Evolutionary conservation across 306 rosid species (phyloP).

Genomic region (Prosopis cineraria): DNA sequence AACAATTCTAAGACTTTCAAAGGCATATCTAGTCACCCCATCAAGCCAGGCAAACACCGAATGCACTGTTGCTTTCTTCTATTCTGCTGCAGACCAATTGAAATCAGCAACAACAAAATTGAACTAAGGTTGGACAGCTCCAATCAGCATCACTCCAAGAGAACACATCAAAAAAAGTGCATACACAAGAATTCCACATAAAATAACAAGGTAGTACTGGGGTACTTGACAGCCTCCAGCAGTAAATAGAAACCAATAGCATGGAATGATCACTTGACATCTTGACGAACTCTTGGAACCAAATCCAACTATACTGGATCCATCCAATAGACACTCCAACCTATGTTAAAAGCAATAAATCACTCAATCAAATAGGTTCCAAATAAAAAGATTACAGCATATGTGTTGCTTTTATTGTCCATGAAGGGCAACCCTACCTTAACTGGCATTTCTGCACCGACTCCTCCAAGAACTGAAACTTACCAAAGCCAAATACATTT

Average conservation of each 20-base stretch:
- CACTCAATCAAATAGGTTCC: slow-evolving; percentile 77
- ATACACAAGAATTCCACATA: slow-evolving; percentile 59
- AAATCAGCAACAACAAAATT: slow-evolving; percentile 67
- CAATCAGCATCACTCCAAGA: slow-evolving; percentile 62
- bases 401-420: slow-evolving; percentile 37
- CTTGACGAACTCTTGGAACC: slow-evolving; percentile 72
- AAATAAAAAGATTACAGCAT: slow-evolving; percentile 37
- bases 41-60: slow-evolving; percentile 67
- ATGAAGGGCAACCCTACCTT: slow-evolving; percentile 77
- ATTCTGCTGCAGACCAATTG: slow-evolving; percentile 66
- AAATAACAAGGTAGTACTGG: slow-evolving; percentile 52
- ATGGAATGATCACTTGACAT: slow-evolving; percentile 68
- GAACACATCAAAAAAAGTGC: slow-evolving; percentile 54
- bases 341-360: slow-evolving; percentile 84
- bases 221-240: slow-evolving; percentile 72
- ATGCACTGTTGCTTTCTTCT: slow-evolving; percentile 72
- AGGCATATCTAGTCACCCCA: slow-evolving; percentile 68
- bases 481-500: slow-evolving; percentile 42
- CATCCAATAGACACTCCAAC: slow-evolving; percentile 70
- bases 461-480: slow-evolving; percentile 53
- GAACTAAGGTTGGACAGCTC: slow-evolving; percentile 71
- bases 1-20: slow-evolving; percentile 50
- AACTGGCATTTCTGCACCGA: slow-evolving; percentile 43
- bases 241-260: slow-evolving; percentile 49
- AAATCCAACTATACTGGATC: slow-evolving; percentile 75